Evolutionary conservation across 164 flowering plant genomes (phyloP).

Genomic region (Echeveria elegans): DNA sequence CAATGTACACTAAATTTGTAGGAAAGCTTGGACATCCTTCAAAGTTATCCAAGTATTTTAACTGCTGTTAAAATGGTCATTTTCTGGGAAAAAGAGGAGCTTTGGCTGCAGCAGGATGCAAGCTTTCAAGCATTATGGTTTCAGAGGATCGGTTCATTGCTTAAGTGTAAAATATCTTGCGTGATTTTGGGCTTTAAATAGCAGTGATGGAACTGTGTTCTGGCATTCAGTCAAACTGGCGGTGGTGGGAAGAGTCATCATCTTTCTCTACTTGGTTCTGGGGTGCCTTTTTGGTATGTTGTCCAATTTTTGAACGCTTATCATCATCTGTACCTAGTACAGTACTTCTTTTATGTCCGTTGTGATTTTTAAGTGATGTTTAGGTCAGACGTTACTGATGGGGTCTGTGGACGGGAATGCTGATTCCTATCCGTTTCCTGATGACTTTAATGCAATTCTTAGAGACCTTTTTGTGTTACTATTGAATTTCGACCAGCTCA

Average conservation of each 20-base stretch:
- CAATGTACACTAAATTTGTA: background rate
- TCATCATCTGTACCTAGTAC: background rate
- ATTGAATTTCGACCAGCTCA: no score
- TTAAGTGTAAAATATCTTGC: background rate
- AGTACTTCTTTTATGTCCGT: background rate
- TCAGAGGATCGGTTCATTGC: background rate
- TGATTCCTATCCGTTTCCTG: background rate
- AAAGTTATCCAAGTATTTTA: background rate
- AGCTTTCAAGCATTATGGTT: background rate
- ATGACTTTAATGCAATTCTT: background rate
- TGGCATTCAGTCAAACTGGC: conserved; percentile 1
- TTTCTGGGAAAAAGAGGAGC: background rate
- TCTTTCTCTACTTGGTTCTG: background rate
- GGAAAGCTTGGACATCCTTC: background rate
- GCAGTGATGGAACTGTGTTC: background rate
- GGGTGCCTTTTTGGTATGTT: background rate
- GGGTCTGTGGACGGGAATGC: background rate
- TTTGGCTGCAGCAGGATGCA: background rate
- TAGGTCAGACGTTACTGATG: background rate
- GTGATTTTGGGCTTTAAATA: conserved; percentile 1
- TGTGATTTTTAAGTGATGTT: background rate
- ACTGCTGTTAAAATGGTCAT: background rate
- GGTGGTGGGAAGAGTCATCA: background rate
- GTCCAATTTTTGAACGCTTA: background rate
- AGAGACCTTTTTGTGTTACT: background rate